Conservation (phyloP, 1,284 basidiomycete species). For the Stygiomarasmius scandens region DNA sequence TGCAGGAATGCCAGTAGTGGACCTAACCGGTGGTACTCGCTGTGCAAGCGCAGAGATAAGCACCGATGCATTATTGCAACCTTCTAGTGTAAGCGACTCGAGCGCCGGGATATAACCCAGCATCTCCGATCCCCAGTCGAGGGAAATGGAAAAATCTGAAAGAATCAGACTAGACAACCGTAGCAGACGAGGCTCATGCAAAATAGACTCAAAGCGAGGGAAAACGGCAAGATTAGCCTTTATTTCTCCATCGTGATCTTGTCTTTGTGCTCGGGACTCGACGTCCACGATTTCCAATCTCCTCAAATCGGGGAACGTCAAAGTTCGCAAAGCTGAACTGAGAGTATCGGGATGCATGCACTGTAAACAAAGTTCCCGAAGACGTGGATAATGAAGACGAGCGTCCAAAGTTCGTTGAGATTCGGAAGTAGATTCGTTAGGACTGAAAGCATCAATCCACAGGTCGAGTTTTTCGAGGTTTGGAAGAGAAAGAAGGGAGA, state of each 20-base stretch:
- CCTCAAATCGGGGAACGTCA: slow-evolving; percentile 44
- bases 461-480: slow-evolving; percentile 40
- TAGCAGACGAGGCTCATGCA: slow-evolving; percentile 44
- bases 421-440: slow-evolving; percentile 9
- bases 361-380: not conserved
- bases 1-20: slow-evolving; percentile 13
- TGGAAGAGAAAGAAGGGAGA: slow-evolving; percentile 36
- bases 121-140: slow-evolving; percentile 22
- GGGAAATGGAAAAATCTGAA: slow-evolving; percentile 35
- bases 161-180: slow-evolving; percentile 34
- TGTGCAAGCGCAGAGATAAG: slow-evolving; percentile 28
- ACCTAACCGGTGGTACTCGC: slow-evolving; percentile 21
- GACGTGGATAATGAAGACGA: not conserved
- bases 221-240: slow-evolving; percentile 24
- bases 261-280: slow-evolving; percentile 8
- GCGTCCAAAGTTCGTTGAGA: slow-evolving; percentile 2
- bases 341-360: slow-evolving; percentile 38
- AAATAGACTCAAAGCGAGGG: slow-evolving; percentile 40
- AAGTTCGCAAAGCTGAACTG: slow-evolving; percentile 39
- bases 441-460: slow-evolving; percentile 32
- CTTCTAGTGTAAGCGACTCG: slow-evolving; percentile 35
- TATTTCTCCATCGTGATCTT: not conserved
- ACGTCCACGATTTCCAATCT: slow-evolving; percentile 43
- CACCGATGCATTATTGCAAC: slow-evolving; percentile 30
- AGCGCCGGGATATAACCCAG: slow-evolving; percentile 43